Evolutionary conservation across 2,329 filamentous ascomycete species (phyloP).

Genomic region (Macrophomina tecta): DNA sequence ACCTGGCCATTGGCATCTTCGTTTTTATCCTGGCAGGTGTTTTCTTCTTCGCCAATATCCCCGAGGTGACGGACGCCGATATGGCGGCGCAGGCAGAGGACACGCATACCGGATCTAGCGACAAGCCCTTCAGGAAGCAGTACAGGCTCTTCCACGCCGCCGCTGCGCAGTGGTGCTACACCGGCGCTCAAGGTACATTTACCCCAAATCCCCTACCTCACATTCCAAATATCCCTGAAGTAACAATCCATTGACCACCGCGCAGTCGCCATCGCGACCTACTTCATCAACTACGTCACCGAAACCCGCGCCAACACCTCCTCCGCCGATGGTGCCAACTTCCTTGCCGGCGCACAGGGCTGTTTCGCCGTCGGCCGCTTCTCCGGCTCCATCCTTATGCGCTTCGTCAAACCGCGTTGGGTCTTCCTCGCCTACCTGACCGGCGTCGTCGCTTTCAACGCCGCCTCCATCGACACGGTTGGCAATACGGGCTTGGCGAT

Average conservation of each 20-base stretch:
- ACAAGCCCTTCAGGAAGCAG: slow-evolving; percentile 62
- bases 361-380: slow-evolving; percentile 77
- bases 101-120: slow-evolving; percentile 45
- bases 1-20: slow-evolving; percentile 67
- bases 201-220: slow-evolving; percentile 29
- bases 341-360: slow-evolving; percentile 76
- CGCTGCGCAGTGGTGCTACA: slow-evolving; percentile 80
- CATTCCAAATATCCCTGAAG: too few species aligned
- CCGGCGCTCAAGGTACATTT: slow-evolving; percentile 66
- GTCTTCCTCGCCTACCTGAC: slow-evolving; percentile 74
- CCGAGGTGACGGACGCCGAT: slow-evolving; percentile 66
- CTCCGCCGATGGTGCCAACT: slow-evolving; percentile 64
- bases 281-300: slow-evolving; percentile 54
- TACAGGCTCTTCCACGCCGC: slow-evolving; percentile 78
- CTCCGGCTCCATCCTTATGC: slow-evolving; percentile 69
- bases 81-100: slow-evolving; percentile 60
- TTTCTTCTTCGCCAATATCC: slow-evolving; percentile 63
- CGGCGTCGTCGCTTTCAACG: slow-evolving; percentile 65
- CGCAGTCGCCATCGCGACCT: slow-evolving; percentile 54
- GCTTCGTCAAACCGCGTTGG: slow-evolving; percentile 68
- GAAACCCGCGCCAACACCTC: slow-evolving; percentile 50
- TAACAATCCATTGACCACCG: not conserved
- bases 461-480: slow-evolving; percentile 58
- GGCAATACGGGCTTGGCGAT: slow-evolving; percentile 65
- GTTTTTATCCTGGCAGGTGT: slow-evolving; percentile 62